Conservation (phyloP, 2,329 filamentous ascomycete genomes). For the Nothomitra cinnamomea region DNA sequence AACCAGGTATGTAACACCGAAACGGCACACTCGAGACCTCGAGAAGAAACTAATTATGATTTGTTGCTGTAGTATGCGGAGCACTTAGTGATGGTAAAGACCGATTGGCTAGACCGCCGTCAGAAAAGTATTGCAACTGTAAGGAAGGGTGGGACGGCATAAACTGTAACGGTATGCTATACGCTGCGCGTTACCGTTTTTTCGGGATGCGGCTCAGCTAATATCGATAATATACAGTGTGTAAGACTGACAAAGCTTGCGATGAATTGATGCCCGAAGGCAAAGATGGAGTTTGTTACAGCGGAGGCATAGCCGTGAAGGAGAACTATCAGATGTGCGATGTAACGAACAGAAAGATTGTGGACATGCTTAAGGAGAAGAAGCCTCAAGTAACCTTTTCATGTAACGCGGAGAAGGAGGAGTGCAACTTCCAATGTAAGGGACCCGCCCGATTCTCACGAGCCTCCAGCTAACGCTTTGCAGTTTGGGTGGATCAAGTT, state of each 20-base stretch:
- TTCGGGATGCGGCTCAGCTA: background rate
- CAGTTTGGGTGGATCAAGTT: conserved; percentile 83
- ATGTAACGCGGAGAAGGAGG: conserved; percentile 55
- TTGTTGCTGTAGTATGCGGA: conserved; percentile 47
- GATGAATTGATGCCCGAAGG: conserved; percentile 72
- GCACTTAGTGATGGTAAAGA: conserved; percentile 69
- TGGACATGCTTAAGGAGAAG: conserved; percentile 66
- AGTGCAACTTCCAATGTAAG: conserved; percentile 91
- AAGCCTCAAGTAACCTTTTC: conserved; percentile 90
- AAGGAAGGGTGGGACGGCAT: conserved; percentile 90
- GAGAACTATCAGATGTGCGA: conserved; percentile 97
- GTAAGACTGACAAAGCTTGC: conserved; percentile 66
- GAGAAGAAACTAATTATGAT: background rate
- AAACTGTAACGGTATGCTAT: conserved; percentile 57
- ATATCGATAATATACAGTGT: conserved; percentile 36
- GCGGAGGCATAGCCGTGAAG: conserved; percentile 75
- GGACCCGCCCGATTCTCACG: background rate
- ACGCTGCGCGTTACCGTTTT: background rate
- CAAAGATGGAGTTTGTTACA: conserved; percentile 78
- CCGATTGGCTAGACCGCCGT: conserved; percentile 47
- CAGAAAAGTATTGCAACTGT: conserved; percentile 57
- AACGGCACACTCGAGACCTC: background rate
- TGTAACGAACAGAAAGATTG: conserved; percentile 89
- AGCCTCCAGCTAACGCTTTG: background rate
- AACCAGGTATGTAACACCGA: conserved; percentile 41